Evolutionary conservation across 176 grass and related monocot species (phyloP).

Genomic region (Tillandsia fasciculata): DNA sequence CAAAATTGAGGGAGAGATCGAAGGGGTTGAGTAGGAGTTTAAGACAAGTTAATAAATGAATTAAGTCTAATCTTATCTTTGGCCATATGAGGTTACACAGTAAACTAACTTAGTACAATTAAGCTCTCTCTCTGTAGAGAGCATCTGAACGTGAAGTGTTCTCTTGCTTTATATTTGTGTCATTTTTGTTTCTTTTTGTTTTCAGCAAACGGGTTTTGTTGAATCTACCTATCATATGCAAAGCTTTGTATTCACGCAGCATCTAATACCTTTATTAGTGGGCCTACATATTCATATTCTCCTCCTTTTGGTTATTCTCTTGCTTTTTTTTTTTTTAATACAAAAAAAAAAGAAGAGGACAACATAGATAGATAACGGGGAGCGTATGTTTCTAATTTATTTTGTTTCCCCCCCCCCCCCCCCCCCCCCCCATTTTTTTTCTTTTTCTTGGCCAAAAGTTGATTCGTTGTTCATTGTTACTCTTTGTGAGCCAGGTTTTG

Average conservation of each 20-base stretch:
- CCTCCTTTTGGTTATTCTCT: slow-evolving; percentile 31
- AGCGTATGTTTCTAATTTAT: background rate
- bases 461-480: too few relatives aligned
- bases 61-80: background rate
- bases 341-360: slow-evolving; percentile 5
- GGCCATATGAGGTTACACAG: background rate
- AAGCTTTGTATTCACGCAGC: slow-evolving; percentile 95
- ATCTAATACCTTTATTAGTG: slow-evolving; percentile 63
- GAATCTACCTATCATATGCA: slow-evolving; percentile 14
- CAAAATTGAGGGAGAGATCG: background rate
- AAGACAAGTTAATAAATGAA: background rate
- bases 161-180: slow-evolving; percentile 7
- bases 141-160: background rate
- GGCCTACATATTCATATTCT: slow-evolving; percentile 21
- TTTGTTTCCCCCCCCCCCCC: background rate
- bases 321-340: background rate
- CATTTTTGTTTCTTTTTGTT: slow-evolving; percentile 18
- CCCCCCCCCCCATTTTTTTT: too few relatives aligned
- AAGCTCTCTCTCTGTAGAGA: background rate
- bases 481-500: too few relatives aligned
- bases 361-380: slow-evolving; percentile 10
- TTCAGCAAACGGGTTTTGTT: slow-evolving; percentile 10
- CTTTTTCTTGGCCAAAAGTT: background rate
- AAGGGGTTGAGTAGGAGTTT: slow-evolving; percentile 10
- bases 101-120: background rate